Percentiles rank a stretch among this genome's conserved stretches.
Conservation (phyloP, 192 early-diverging fungal species). For the Endogone sp. region DNA sequence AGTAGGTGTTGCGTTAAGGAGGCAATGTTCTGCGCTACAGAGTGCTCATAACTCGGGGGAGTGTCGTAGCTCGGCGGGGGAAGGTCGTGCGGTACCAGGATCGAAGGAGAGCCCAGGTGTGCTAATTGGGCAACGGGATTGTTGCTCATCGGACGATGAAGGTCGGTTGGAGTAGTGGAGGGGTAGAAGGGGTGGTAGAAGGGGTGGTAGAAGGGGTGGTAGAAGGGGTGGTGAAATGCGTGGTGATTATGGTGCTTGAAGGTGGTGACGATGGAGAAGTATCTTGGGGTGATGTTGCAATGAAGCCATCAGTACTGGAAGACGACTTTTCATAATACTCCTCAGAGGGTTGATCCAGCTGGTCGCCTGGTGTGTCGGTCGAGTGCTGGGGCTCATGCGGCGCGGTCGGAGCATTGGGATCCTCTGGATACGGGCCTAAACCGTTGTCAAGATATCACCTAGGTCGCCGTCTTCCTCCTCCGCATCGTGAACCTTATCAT, state of each 20-base stretch:
- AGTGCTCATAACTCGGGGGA: conserved; percentile 31
- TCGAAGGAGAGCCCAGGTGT: not conserved
- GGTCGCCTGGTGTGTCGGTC: not conserved
- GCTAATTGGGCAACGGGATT: not conserved
- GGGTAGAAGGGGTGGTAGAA: not conserved
- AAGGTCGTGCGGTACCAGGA: not conserved
- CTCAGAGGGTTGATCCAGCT: not conserved
- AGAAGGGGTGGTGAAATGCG: not conserved
- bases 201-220: not conserved
- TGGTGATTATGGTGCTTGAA: no score
- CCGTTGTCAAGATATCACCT: not conserved
- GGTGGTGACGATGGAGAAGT: not conserved
- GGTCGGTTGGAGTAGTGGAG: not conserved
- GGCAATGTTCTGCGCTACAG: conserved; percentile 16
- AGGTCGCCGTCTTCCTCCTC: conserved; percentile 3
- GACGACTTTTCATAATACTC: not conserved
- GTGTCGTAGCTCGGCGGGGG: conserved; percentile 11
- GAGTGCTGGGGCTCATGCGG: not conserved
- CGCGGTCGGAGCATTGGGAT: not conserved
- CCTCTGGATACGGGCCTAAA: conserved; percentile 1
- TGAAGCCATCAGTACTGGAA: not conserved
- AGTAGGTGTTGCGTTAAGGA: conserved; percentile 14
- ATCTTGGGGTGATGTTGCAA: no score
- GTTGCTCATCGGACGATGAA: conserved; percentile 2
- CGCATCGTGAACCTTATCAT: not conserved